Conservation (phyloP, 176 grass and related monocot genomes). For the Pharus latifolius region DNA sequence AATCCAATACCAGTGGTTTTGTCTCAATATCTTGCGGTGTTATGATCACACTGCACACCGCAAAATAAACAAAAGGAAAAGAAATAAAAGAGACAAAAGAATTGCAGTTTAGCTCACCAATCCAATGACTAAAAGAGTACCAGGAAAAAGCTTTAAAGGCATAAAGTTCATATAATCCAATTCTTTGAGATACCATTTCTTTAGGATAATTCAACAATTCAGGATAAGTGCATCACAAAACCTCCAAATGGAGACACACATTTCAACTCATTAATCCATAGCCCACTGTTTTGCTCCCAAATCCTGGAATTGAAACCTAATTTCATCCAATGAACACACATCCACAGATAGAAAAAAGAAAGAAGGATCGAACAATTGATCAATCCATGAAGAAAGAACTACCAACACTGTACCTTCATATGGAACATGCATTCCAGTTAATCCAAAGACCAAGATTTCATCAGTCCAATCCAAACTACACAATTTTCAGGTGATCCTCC, state of each 20-base stretch:
- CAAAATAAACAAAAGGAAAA: background rate
- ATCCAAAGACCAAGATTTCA: background rate
- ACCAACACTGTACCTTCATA: background rate
- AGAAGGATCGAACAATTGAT: background rate
- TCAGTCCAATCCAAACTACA: background rate
- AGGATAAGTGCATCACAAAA: background rate
- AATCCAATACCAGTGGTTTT: constrained; percentile 16
- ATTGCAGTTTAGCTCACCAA: background rate
- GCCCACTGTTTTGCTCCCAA: background rate
- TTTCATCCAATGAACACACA: background rate
- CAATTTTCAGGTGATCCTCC: background rate
- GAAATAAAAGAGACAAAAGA: background rate
- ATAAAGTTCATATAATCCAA: background rate
- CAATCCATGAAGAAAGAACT: background rate
- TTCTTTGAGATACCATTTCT: background rate
- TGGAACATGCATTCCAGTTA: background rate
- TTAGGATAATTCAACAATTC: background rate
- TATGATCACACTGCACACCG: background rate
- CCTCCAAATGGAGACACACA: background rate
- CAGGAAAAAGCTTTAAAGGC: constrained; percentile 1
- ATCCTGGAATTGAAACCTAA: background rate
- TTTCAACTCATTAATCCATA: background rate
- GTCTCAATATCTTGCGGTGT: too few relatives aligned
- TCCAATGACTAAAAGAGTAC: background rate
- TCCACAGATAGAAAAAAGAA: background rate